A percentile compares a stretch with the other conserved stretches of the same genome.
Evolutionary conservation across 1,284 basidiomycete species (phyloP).

Genomic region (Puccinia polysora): DNA sequence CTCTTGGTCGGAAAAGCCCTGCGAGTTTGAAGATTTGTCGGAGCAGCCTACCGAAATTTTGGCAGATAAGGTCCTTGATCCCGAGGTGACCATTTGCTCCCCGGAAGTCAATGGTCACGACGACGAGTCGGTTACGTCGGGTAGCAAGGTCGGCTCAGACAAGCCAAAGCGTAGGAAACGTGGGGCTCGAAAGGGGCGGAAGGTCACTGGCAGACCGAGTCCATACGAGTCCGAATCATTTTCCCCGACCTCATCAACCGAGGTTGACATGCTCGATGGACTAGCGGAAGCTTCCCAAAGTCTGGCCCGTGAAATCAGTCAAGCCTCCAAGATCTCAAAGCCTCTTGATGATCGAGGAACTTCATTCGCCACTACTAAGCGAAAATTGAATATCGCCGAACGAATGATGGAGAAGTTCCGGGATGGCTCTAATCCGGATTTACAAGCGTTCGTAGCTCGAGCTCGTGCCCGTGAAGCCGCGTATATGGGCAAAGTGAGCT

Average conservation of each 20-base stretch:
- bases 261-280: slow-evolving; percentile 34
- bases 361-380: not conserved
- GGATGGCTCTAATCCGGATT: slow-evolving; percentile 39
- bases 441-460: slow-evolving; percentile 34
- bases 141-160: slow-evolving; percentile 9
- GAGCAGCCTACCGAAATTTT: slow-evolving; percentile 2
- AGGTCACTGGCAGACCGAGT: slow-evolving; percentile 1
- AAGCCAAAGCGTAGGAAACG: slow-evolving; percentile 30
- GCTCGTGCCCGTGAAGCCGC: slow-evolving; percentile 36
- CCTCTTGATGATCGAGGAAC: not conserved
- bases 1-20: not conserved
- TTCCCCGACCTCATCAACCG: slow-evolving; percentile 1
- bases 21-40: not conserved
- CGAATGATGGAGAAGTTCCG: slow-evolving; percentile 42
- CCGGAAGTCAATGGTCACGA: not conserved
- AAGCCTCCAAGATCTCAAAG: slow-evolving; percentile 20
- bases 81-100: not conserved
- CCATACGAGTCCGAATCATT: slow-evolving; percentile 1
- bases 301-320: slow-evolving; percentile 40
- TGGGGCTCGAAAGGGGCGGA: slow-evolving; percentile 35
- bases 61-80: not conserved
- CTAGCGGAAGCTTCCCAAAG: slow-evolving; percentile 31
- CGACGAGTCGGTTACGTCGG: slow-evolving; percentile 7
- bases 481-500: slow-evolving; percentile 1
- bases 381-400: slow-evolving; percentile 36